These are phyloP conservation scores for Schwanniomyces yamadae DNA, from an alignment of 805 yeast species.

Conservation along the genomic window DNA sequence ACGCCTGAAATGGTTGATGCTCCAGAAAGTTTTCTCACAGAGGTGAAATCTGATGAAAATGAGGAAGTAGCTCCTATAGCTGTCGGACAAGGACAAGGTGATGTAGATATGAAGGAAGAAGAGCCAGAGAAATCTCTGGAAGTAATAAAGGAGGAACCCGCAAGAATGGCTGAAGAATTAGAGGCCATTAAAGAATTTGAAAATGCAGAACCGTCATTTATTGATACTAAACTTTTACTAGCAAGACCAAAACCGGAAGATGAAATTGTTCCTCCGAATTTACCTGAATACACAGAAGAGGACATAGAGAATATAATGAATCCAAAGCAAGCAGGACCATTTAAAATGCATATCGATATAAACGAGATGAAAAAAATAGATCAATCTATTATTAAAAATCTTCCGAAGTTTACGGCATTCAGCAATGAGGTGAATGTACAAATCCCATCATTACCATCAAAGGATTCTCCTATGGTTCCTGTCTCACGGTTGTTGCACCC, in stretches of 20 bases:
- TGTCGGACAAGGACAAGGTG: background rate
- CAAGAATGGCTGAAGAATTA: background rate
- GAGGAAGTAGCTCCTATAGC: background rate
- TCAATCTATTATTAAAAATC: slow-evolving; percentile 45
- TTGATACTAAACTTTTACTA: slow-evolving; percentile 24
- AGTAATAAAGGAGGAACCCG: background rate
- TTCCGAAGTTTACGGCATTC: slow-evolving; percentile 51
- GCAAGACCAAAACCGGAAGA: slow-evolving; percentile 28
- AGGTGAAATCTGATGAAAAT: background rate
- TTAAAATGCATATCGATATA: slow-evolving; percentile 45
- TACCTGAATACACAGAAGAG: slow-evolving; percentile 30
- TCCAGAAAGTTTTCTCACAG: too few species aligned
- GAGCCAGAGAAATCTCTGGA: slow-evolving; percentile 1
- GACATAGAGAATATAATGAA: slow-evolving; percentile 13
- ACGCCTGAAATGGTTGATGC: too few species aligned
- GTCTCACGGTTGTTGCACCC: slow-evolving; percentile 68
- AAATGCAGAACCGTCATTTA: slow-evolving; percentile 16
- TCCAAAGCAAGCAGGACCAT: slow-evolving; percentile 27
- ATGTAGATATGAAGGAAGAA: slow-evolving; percentile 5
- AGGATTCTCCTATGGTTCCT: slow-evolving; percentile 44
- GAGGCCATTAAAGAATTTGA: background rate
- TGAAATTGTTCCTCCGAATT: slow-evolving; percentile 23
- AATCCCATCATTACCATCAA: slow-evolving; percentile 19
- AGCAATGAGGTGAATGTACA: slow-evolving; percentile 21
- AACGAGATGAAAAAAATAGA: slow-evolving; percentile 46